A percentile compares a stretch with the other conserved stretches of the same genome.
These are phyloP conservation scores for Aureobasidium sp. DNA, from an alignment of 2,329 filamentous ascomycete genomes.

Conservation along the genomic window DNA sequence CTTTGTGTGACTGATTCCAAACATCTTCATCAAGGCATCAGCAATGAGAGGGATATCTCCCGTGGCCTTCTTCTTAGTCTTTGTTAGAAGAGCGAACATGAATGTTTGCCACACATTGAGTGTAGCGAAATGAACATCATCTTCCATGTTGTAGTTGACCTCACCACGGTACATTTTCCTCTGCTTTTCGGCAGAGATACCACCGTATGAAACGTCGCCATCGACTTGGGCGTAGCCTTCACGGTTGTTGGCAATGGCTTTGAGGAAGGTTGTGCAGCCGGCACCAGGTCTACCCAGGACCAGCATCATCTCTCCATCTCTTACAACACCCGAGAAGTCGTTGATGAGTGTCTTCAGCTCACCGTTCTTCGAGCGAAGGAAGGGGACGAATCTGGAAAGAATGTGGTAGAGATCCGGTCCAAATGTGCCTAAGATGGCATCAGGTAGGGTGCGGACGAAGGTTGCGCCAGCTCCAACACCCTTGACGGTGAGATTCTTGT, in stretches of 20 bases:
- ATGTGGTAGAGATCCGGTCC: constrained; percentile 68
- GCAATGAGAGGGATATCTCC: constrained; percentile 60
- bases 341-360: constrained; percentile 51
- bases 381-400: constrained; percentile 47
- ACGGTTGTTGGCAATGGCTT: constrained; percentile 64
- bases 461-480: constrained; percentile 58
- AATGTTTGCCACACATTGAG: constrained; percentile 73
- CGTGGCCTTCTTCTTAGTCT: constrained; percentile 59
- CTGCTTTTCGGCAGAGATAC: constrained; percentile 60
- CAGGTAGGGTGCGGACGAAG: constrained; percentile 64
- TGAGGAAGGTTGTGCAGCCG: constrained; percentile 70
- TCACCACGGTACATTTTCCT: constrained; percentile 63
- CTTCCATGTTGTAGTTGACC: constrained; percentile 70
- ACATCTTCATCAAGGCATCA: constrained; percentile 64
- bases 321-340: constrained; percentile 59
- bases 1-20: constrained; percentile 67
- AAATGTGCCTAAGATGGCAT: constrained; percentile 69
- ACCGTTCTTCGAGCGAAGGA: constrained; percentile 40
- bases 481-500: constrained; percentile 67
- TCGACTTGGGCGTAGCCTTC: constrained; percentile 56
- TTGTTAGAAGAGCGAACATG: constrained; percentile 65
- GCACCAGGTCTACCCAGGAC: constrained; percentile 65
- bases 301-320: constrained; percentile 60
- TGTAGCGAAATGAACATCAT: constrained; percentile 65
- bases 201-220: constrained; percentile 65